phyloP scores from a whole-genome alignment of 164 flowering plant genomes.

The Houttuynia cordata region DNA sequence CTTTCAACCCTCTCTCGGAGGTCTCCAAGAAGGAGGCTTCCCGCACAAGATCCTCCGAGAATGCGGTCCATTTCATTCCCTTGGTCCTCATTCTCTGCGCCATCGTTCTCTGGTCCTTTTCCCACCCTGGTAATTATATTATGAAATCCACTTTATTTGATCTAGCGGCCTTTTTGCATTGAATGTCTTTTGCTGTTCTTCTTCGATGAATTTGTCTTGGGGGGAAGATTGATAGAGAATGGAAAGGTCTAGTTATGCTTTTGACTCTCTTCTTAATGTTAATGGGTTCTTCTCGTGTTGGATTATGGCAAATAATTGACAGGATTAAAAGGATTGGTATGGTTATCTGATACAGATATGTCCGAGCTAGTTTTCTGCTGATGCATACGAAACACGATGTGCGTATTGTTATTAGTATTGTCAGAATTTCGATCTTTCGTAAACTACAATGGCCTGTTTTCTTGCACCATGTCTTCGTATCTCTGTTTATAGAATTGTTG shows the following conservation, averaged over 20 bases:
- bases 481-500: no score
- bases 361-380: neutral
- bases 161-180: neutral
- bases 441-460: no score
- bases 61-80: slow-evolving; percentile 51
- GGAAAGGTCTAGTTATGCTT: no score
- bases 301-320: neutral
- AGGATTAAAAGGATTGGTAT: neutral
- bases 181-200: neutral
- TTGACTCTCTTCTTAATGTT: slow-evolving; percentile 1
- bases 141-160: neutral
- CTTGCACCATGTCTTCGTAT: no score
- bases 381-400: no score
- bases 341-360: neutral
- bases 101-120: slow-evolving; percentile 42
- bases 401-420: no score
- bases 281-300: neutral
- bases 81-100: slow-evolving; percentile 39
- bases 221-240: neutral
- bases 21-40: slow-evolving; percentile 31
- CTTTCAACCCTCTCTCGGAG: slow-evolving; percentile 18
- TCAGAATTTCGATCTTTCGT: no score
- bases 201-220: neutral
- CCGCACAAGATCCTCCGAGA: slow-evolving; percentile 19
- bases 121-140: slow-evolving; percentile 24